Base-by-base conservation (phyloP, 352 stramenopile species). In the Phytophthora tentaculata region DNA sequence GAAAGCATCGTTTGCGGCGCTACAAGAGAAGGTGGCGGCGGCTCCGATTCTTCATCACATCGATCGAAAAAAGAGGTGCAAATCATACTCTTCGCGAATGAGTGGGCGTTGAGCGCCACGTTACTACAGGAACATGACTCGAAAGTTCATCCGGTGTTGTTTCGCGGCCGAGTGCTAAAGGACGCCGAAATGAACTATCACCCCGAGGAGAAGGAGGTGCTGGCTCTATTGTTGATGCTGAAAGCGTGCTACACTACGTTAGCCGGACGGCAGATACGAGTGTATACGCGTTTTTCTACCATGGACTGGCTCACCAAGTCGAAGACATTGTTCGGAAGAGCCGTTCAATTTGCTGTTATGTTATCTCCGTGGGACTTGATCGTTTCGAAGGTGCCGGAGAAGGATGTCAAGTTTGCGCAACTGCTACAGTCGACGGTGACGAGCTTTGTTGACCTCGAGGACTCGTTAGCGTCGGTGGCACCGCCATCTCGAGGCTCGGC, bases 211-310 rank as follows among this genome's bases (percentile, higher is more conserved):
- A 64, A 67, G 12, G 61, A 73, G 24, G 55, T 79, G 1, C 23
- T 73, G 0, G 53, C 66, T 0, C 17, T 75, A 0, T 44, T 79
- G 0, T 24, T 56, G 9, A 22, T 73, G 0, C 22, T 70, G 6
- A 53, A 53, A 0, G 5, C 44, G 3, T 69, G 45, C 23, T 57
- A 73, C 23, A 63, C 63, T 0, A 24, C 57, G 4, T 29, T 70
- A 0, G 29, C 17, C 13, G 32, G 32, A 0, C 49, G 60, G 1
- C 22, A 55, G 12, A 22, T 3, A 7, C 13, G 24, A 2, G 61
- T 71, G 1, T 77, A 74, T 24, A 77, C 69, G 0, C 4, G 60
- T 4, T 67, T 68, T 35, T 77, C 65, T 5, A 69, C 39, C 0
- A 28, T 75, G 0, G 63, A 68, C n/a, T 79, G 67, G 61, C 12